These are phyloP conservation scores for Crithidia brevicula DNA, from an alignment of 208 protist genomes.

Conservation along the genomic window DNA sequence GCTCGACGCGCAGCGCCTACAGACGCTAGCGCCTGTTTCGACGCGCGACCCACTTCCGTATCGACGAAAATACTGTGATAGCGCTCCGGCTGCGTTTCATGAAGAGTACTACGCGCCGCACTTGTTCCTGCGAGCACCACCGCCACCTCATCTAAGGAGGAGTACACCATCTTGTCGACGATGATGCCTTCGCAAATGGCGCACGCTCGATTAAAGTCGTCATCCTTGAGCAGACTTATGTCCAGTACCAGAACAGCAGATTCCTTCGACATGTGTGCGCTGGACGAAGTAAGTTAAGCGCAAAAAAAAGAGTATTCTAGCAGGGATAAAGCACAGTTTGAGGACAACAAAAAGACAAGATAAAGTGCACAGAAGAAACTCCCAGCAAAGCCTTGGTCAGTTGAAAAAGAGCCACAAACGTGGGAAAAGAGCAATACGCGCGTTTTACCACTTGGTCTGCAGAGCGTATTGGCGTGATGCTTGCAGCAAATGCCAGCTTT, in stretches of 20 bases:
- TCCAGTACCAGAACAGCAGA: conserved; percentile 65
- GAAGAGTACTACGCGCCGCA: conserved; percentile 42
- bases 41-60: conserved; percentile 7
- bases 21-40: conserved; percentile 7
- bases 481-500: too few species aligned
- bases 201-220: conserved; percentile 29
- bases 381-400: too few species aligned
- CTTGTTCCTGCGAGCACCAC: conserved; percentile 67
- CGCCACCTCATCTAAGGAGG: conserved; percentile 67
- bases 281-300: conserved; percentile 3
- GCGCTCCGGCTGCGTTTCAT: conserved; percentile 18
- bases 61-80: conserved; percentile 30
- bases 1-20: neutral
- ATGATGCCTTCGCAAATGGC: conserved; percentile 39
- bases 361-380: too few species aligned
- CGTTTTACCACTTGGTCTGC: too few species aligned
- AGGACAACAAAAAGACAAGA: too few species aligned
- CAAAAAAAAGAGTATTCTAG: too few species aligned
- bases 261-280: conserved; percentile 29
- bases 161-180: conserved; percentile 53
- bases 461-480: too few species aligned
- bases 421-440: too few species aligned
- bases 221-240: conserved; percentile 23
- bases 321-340: too few species aligned
- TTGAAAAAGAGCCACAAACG: too few species aligned